Evolutionary conservation across 148 eudicot species (phyloP).

Genomic region (Nepenthes mirabilis): DNA sequence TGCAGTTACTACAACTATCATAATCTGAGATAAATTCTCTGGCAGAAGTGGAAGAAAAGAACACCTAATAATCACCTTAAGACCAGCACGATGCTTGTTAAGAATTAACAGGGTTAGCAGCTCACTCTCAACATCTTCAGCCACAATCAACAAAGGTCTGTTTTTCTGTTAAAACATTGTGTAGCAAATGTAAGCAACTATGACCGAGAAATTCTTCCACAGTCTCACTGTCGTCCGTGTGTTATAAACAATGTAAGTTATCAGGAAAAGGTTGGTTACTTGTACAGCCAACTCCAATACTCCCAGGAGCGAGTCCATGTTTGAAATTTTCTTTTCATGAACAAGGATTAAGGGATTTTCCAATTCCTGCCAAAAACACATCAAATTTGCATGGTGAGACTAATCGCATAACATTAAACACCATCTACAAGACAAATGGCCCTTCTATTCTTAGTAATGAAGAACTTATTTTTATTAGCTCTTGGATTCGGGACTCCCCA

Average conservation of each 20-base stretch:
- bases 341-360: constrained; percentile 80
- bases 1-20: neutral
- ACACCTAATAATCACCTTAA: constrained; percentile 40
- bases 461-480: too few relatives aligned
- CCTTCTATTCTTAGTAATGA: too few relatives aligned
- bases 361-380: constrained; percentile 51
- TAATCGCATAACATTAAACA: neutral
- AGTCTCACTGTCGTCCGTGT: neutral
- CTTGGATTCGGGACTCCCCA: too few relatives aligned
- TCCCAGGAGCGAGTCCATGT: constrained; percentile 47
- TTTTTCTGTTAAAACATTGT: constrained; percentile 28
- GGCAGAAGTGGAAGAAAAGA: constrained; percentile 2
- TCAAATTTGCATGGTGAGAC: neutral
- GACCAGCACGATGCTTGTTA: constrained; percentile 82
- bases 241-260: neutral
- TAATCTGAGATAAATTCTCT: neutral
- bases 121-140: constrained; percentile 91
- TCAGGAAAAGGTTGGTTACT: constrained; percentile 21
- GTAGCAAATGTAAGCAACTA: constrained; percentile 2
- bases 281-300: constrained; percentile 73
- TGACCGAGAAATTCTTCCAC: neutral
- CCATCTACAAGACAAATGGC: neutral
- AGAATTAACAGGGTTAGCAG: constrained; percentile 63
- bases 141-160: constrained; percentile 69
- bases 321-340: constrained; percentile 83